Base-by-base conservation (phyloP, 768 basidiomycete genomes). In the Collybia nuda region DNA sequence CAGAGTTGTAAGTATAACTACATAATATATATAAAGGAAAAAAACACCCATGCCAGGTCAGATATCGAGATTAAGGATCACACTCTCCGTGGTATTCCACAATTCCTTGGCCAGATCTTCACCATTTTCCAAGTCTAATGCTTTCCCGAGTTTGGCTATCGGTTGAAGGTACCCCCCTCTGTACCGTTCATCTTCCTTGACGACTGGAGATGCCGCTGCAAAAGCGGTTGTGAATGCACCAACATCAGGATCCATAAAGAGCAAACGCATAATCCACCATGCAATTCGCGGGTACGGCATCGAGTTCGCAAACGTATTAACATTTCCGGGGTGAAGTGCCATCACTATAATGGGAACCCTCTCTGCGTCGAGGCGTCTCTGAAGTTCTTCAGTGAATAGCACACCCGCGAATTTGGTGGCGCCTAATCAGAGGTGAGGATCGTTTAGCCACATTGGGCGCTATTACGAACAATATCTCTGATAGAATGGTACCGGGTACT, bases 401-500 rank as follows among this genome's bases (percentile, higher is more conserved):
- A 78, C 62, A 43, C 70, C 72, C 15, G 76, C 72, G n/a, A 84
- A 62, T 59, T 86, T 85, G 41, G 78, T 68, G 29, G 72, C 61
- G 0, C 60, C 85, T 84, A n/a, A 26, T 7, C 3, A 23, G 6
- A 18, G 17, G 23, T 22, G 23, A 40, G 39, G n/a, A 22, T 3
- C 28, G 28, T 9, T 2, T 24, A 14, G 23, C 74, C 55, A 47
- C 77, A 79, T 53, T 63, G 44, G 8, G 42, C 56, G 50, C 50
- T 32, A 51, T 66, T 53, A 21, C 44, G 2, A 19, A 50, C 8
- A 50, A 57, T 29, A 18, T 48, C 46, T 22, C 65, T 65, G 56
- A 59, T 32, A 32, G 12, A 32, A 32, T 11, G 32, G 32, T 14
- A 11, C 14, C 14, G 6, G 32, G 12, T 32, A 11, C 12, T 32